Conservation (phyloP, 208 protist genomes). For the Trypanosoma theileri region DNA sequence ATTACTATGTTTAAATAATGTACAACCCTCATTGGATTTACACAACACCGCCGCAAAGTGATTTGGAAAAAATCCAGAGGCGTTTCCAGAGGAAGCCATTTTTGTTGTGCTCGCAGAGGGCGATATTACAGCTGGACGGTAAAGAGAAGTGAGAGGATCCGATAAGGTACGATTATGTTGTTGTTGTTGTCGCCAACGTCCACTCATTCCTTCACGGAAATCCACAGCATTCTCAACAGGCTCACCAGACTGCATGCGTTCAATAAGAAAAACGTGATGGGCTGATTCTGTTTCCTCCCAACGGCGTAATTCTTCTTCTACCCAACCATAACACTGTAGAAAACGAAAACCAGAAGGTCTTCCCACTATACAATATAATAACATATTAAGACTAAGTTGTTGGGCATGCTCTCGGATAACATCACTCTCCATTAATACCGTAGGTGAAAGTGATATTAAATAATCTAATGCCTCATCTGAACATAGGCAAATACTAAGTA, state of each 20-base stretch:
- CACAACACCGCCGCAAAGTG: slow-evolving; percentile 83
- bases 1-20: slow-evolving; percentile 76
- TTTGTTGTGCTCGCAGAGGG: slow-evolving; percentile 31
- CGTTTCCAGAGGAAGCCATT: not conserved
- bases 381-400: slow-evolving; percentile 51
- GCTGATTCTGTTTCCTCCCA: slow-evolving; percentile 74
- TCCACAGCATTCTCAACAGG: slow-evolving; percentile 7
- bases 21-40: slow-evolving; percentile 73
- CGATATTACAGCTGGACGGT: slow-evolving; percentile 30
- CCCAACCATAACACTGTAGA: slow-evolving; percentile 84
- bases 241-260: slow-evolving; percentile 50
- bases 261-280: slow-evolving; percentile 52
- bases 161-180: slow-evolving; percentile 51
- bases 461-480: slow-evolving; percentile 86
- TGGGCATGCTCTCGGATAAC: slow-evolving; percentile 70
- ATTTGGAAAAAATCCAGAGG: slow-evolving; percentile 64
- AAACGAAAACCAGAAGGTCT: slow-evolving; percentile 80
- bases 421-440: slow-evolving; percentile 84
- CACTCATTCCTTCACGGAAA: slow-evolving; percentile 24
- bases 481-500: slow-evolving; percentile 84
- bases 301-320: slow-evolving; percentile 75
- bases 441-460: slow-evolving; percentile 79
- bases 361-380: slow-evolving; percentile 83
- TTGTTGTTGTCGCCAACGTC: slow-evolving; percentile 25
- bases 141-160: slow-evolving; percentile 28